Evolutionary conservation across 83 land plant species (phyloP), one percentile per base, ranked within the genome.

Genomic region (Picea engelmannii): DNA sequence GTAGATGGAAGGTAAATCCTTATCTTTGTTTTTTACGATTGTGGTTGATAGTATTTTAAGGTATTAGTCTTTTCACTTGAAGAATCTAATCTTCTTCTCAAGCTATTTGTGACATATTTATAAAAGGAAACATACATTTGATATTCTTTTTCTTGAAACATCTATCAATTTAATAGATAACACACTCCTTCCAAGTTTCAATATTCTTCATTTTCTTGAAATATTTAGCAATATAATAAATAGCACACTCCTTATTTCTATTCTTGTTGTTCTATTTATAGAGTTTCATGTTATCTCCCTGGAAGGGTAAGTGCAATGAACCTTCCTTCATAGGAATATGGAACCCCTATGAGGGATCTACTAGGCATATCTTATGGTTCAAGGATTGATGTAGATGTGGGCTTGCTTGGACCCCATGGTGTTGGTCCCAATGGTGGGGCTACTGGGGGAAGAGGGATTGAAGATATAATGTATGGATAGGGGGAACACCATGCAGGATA

Each of bases 271-370:
- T 83, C 1, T 31, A 86, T 89, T 89, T 88, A 87, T 88, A 91
- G 94, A 85, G 90, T 82, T 83, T 69, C 82, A 81, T 94, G 90
- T 78, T 93, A 91, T 82, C 89, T 87, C 47, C 84, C 96, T 84
- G 85, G 91, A 84, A 85, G 90, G 79, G 84, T 79, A 42, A 84
- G 82, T 80, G 21, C 85, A 35, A 81, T n/a, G n/a, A n/a, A n/a
- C n/a, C n/a, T 85, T 83, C 64, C 85, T 15, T 91, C 35, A 31
- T 31, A 87, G 86, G 95, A 93, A 71, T 80, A 65, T 65, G 81
- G 81, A 38, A 67, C 80, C 5, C 44, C 80, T 38, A 62, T 60
- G 62, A 80, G 81, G 68, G 81, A 67, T 44, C 44, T 80, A 6
- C 23, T 80, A 23, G 79, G 82, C 24, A 58, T 82, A 55, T 60